Base-by-base conservation (phyloP, 139 green algal genomes). In the Penium margaritaceum region DNA sequence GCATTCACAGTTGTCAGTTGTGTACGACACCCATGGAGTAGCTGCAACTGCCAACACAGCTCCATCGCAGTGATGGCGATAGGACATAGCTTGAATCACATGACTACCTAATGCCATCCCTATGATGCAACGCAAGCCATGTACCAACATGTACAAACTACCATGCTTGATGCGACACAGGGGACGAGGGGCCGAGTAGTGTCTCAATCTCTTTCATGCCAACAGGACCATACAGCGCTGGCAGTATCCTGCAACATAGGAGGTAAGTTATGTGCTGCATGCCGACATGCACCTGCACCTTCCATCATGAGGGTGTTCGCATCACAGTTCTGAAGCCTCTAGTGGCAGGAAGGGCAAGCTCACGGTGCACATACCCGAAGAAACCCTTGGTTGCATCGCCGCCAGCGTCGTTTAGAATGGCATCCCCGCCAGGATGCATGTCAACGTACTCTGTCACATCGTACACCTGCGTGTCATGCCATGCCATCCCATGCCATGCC, bases 371-470 rank as follows among this genome's bases (percentile, higher is more conserved):
- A 19, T 35, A 75, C 68, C 92, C 92, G 58, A 89, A 77, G 68
- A 97, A 96, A 29, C 90, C 90, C 57, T 89, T 80, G 0, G 91
- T 97, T 37, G 89, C 76, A 43, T 97, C 91, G 3, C 67, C 80
- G 0, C 91, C 91, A 0, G 88, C 88, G 70, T 96, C 85, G 3
- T 77, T 85, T 35, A 95, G 77, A 57, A 97, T 96, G 30, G 85
- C 84, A 30, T 90, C 83, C 5, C 91, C 92, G 2, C 91, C 91
- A 2, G 92, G 92, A 72, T 97, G 92, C 51, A 95, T 86, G 5
- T 97, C 87, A 0, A 95, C 82, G 57, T 96, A 97, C 0, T 72
- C 58, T 12, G 86, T 95, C 0, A 97, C 44, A 69, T 97, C 88
- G 64, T 97, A 97, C 38, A 95, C 88, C 63, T 67, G 64, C 55